Conservation (phyloP, 2,329 filamentous ascomycete genomes). For the Verruconis gallopava region DNA sequence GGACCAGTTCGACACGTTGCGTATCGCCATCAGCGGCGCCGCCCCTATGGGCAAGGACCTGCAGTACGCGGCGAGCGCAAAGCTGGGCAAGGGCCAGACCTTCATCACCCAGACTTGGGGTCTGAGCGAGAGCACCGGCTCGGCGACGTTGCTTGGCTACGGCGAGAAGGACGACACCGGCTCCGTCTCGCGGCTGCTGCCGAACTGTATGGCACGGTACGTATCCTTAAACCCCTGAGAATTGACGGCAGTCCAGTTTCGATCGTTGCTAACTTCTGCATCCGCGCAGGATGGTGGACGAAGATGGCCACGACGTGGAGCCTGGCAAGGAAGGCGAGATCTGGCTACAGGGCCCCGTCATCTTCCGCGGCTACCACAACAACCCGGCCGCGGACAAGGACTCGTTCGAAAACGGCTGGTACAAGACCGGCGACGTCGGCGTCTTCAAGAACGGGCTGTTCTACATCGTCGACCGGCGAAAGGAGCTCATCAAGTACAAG, state of each 20-base stretch:
- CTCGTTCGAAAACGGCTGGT: constrained; percentile 23
- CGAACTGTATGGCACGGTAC: constrained; percentile 17
- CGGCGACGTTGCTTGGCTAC: constrained; percentile 33
- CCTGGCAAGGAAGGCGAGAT: constrained; percentile 21
- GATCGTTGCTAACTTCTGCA: too few species aligned
- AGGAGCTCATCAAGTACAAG: constrained; percentile 37
- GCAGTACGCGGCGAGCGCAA: constrained; percentile 37
- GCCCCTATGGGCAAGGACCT: constrained; percentile 44
- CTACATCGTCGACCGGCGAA: constrained; percentile 31
- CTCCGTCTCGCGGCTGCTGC: constrained; percentile 31
- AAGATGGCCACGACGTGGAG: constrained; percentile 21
- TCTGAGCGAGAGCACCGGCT: constrained; percentile 41
- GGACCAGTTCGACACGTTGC: constrained; percentile 41
- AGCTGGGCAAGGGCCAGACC: constrained; percentile 31
- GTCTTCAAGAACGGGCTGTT: constrained; percentile 23
- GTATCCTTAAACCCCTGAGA: neutral
- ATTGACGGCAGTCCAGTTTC: too few species aligned
- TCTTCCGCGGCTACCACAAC: constrained; percentile 26
- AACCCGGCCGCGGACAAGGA: constrained; percentile 21
- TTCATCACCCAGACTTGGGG: constrained; percentile 44
- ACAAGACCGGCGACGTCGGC: constrained; percentile 27
- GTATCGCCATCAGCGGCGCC: constrained; percentile 38
- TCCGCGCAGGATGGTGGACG: constrained; percentile 26
- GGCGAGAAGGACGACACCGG: constrained; percentile 32
- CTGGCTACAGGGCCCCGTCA: constrained; percentile 22